These are phyloP conservation scores for Xylaria digitata DNA, from an alignment of 2,329 filamentous ascomycete species.

Conservation along the genomic window DNA sequence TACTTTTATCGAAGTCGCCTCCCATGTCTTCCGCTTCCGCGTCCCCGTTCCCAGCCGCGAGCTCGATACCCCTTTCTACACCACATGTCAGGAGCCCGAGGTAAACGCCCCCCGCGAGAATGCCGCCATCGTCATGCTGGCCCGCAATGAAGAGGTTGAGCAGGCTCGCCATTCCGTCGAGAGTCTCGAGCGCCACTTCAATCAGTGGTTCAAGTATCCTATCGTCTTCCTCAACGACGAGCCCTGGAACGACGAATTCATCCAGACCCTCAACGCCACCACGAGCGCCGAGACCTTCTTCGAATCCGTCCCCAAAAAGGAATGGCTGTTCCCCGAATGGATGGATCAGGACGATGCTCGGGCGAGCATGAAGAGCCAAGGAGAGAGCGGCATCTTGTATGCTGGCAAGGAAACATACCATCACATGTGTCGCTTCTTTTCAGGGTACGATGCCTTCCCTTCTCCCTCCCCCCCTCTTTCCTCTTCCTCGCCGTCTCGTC, in stretches of 20 bases:
- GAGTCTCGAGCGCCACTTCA: constrained; percentile 59
- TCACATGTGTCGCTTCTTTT: constrained; percentile 58
- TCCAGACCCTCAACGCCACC: constrained; percentile 46
- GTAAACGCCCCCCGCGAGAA: constrained; percentile 53
- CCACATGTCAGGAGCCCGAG: constrained; percentile 44
- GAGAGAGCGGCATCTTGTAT: constrained; percentile 53
- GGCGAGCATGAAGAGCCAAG: constrained; percentile 51
- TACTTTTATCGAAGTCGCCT: constrained; percentile 42
- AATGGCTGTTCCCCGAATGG: constrained; percentile 56
- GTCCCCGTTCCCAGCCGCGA: constrained; percentile 46
- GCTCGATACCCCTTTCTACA: constrained; percentile 46
- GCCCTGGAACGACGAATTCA: constrained; percentile 54
- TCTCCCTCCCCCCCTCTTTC: not conserved
- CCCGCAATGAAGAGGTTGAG: constrained; percentile 57
- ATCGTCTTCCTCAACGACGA: constrained; percentile 61
- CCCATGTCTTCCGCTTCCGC: constrained; percentile 41
- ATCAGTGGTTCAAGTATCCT: constrained; percentile 60
- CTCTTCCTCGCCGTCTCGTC: not conserved
- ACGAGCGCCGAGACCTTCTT: constrained; percentile 54
- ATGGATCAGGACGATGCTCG: constrained; percentile 49
- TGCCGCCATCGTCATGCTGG: constrained; percentile 60
- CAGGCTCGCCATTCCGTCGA: constrained; percentile 54
- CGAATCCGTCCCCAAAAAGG: constrained; percentile 54
- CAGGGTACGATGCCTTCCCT: constrained; percentile 50
- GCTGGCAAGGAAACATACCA: constrained; percentile 57